phyloP scores from a whole-genome alignment of 257 asterid species.

The Plantago ovata region DNA sequence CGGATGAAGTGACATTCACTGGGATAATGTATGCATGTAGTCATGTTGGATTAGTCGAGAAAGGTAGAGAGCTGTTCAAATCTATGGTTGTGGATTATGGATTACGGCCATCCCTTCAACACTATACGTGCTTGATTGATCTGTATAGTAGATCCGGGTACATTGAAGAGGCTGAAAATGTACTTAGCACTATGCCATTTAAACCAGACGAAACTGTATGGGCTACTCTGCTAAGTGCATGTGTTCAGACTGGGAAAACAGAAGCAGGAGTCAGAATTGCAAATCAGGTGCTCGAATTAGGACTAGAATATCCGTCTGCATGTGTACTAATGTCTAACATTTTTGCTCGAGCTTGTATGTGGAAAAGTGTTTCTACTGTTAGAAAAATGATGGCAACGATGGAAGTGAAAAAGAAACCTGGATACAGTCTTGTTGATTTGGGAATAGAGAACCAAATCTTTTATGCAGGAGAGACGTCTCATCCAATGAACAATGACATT shows the following conservation, averaged over 20 bases:
- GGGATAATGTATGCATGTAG: conserved; percentile 78
- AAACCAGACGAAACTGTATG: conserved; percentile 86
- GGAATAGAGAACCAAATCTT: conserved; percentile 58
- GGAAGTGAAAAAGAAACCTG: conserved; percentile 63
- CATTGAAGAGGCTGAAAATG: conserved; percentile 59
- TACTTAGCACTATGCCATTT: too few relatives aligned
- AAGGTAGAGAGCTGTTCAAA: conserved; percentile 53
- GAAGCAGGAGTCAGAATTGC: conserved; percentile 63
- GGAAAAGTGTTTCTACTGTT: conserved; percentile 57
- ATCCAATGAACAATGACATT: conserved; percentile 54
- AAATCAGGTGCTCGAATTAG: conserved; percentile 39
- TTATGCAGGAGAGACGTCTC: conserved; percentile 65
- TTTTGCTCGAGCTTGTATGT: conserved; percentile 56
- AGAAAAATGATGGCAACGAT: conserved; percentile 43
- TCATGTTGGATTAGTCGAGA: conserved; percentile 64
- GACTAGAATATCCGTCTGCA: conserved; percentile 57
- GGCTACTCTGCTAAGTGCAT: conserved; percentile 66
- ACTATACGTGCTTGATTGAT: conserved; percentile 76
- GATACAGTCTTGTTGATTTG: conserved; percentile 56
- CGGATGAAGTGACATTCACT: conserved; percentile 75
- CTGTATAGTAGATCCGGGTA: conserved; percentile 69
- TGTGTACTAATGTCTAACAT: conserved; percentile 56
- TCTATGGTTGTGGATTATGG: conserved; percentile 61
- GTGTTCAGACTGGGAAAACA: conserved; percentile 40
- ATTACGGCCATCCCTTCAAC: conserved; percentile 60